Evolutionary conservation across 1,139 yeast species (phyloP).

Genomic region (Geotrichum reessii): DNA sequence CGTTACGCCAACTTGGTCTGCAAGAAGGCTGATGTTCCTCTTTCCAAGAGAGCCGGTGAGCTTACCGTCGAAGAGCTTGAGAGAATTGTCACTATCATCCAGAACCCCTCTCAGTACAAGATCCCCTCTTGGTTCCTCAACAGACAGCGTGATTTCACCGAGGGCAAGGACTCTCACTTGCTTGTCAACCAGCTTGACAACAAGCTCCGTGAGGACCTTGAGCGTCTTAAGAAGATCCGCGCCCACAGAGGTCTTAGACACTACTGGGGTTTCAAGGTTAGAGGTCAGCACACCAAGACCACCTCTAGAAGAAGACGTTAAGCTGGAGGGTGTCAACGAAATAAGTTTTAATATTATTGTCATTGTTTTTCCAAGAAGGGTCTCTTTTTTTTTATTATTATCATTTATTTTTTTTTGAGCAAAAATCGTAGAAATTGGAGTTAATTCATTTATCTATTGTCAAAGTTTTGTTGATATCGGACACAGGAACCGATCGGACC

Average conservation of each 20-base stretch:
- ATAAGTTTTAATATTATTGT: slow-evolving; percentile 15
- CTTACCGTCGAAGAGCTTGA: slow-evolving; percentile 99
- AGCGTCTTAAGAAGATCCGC: slow-evolving; percentile 99
- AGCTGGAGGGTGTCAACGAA: slow-evolving; percentile 40
- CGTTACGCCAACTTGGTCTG: slow-evolving; percentile 99
- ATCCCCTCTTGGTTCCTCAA: slow-evolving; percentile 99
- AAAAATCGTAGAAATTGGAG: too few relatives aligned
- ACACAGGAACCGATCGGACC: too few relatives aligned
- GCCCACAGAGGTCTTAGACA: slow-evolving; percentile 99
- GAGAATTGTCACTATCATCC: slow-evolving; percentile 99
- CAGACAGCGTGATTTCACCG: slow-evolving; percentile 98
- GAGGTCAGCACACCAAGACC: slow-evolving; percentile 99
- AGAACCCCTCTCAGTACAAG: slow-evolving; percentile 99
- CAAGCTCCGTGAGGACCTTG: slow-evolving; percentile 99
- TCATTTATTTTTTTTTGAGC: too few relatives aligned
- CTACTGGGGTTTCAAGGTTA: slow-evolving; percentile 91
- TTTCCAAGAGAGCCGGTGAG: slow-evolving; percentile 99
- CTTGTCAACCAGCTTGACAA: slow-evolving; percentile 98
- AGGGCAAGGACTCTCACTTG: slow-evolving; percentile 98
- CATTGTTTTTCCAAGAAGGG: background rate
- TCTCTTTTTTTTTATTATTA: too few relatives aligned
- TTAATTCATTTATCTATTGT: too few relatives aligned
- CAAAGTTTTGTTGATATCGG: too few relatives aligned
- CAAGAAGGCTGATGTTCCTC: slow-evolving; percentile 99
- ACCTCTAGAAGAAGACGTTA: slow-evolving; percentile 86